Percentiles rank a stretch among this genome's conserved stretches.
Conservation (phyloP, 1,284 basidiomycete species). For the Moesziomyces globuligerus region DNA sequence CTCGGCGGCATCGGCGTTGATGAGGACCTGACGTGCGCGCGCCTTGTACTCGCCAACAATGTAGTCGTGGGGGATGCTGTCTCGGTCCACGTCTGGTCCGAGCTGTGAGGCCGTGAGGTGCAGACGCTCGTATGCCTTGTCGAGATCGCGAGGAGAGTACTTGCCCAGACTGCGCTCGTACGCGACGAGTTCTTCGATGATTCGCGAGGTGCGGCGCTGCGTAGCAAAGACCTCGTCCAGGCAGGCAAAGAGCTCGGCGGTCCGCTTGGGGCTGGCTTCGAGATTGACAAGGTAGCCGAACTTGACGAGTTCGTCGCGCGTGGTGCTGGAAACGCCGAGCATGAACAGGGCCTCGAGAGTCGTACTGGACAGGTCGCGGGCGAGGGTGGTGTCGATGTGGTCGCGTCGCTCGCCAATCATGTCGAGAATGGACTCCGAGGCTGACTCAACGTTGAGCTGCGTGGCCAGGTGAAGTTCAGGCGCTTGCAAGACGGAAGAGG, state of each 20-base stretch:
- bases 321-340: slow-evolving; percentile 30
- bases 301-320: slow-evolving; percentile 45
- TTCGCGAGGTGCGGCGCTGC: slow-evolving; percentile 32
- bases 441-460: slow-evolving; percentile 3
- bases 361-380: slow-evolving; percentile 2
- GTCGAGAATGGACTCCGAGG: slow-evolving; percentile 22
- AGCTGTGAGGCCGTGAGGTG: slow-evolving; percentile 26
- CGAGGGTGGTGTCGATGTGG: slow-evolving; percentile 22
- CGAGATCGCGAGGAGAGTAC: slow-evolving; percentile 27
- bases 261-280: slow-evolving; percentile 15
- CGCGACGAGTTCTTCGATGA: slow-evolving; percentile 37
- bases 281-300: slow-evolving; percentile 44
- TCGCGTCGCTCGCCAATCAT: slow-evolving; percentile 26
- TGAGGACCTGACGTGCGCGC: slow-evolving; percentile 29
- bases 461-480: slow-evolving; percentile 14
- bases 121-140: slow-evolving; percentile 41
- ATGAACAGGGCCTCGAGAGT: slow-evolving; percentile 27
- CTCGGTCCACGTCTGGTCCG: slow-evolving; percentile 26
- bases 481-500: slow-evolving; percentile 6
- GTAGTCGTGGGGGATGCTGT: slow-evolving; percentile 31
- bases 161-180: slow-evolving; percentile 43
- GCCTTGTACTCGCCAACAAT: slow-evolving; percentile 44
- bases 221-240: slow-evolving; percentile 26
- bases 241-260: slow-evolving; percentile 26
- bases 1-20: slow-evolving; percentile 33